phyloP scores from a whole-genome alignment of 805 yeast species.

The Kodamaea jinghongensis region DNA sequence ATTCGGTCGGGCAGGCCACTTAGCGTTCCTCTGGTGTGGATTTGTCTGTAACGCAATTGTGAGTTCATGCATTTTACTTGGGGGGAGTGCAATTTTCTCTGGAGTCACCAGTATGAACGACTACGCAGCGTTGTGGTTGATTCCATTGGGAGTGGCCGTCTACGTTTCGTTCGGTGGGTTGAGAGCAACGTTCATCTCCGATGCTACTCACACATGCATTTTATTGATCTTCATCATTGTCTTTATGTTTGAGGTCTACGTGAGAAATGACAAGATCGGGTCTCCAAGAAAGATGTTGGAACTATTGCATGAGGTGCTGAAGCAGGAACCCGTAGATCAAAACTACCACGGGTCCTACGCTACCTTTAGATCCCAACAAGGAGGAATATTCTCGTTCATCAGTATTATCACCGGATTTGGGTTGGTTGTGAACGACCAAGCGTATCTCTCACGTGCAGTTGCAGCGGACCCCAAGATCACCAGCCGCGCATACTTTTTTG shows the following conservation, averaged over 20 bases:
- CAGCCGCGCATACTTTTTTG: conserved; percentile 23
- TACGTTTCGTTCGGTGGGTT: conserved; percentile 25
- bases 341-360: conserved; percentile 17
- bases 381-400: conserved; percentile 20
- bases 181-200: conserved; percentile 26
- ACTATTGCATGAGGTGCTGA: conserved; percentile 13
- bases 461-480: conserved; percentile 22
- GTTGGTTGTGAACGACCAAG: conserved; percentile 22
- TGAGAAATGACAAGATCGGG: conserved; percentile 19
- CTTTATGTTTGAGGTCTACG: conserved; percentile 19
- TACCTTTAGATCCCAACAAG: conserved; percentile 18
- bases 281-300: conserved; percentile 25
- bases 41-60: conserved; percentile 22
- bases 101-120: conserved; percentile 15
- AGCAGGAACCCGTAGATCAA: conserved; percentile 12
- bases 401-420: conserved; percentile 24
- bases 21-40: conserved; percentile 23
- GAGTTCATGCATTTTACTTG: conserved; percentile 20
- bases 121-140: conserved; percentile 18
- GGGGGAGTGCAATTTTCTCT: conserved; percentile 17
- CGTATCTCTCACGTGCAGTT: conserved; percentile 25
- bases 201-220: conserved; percentile 25
- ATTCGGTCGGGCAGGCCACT: conserved; percentile 27
- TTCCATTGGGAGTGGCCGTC: conserved; percentile 24
- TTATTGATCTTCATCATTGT: conserved; percentile 19